Evolutionary conservation across 2,329 filamentous ascomycete species (phyloP).

Genomic region (Epichloe baconii): DNA sequence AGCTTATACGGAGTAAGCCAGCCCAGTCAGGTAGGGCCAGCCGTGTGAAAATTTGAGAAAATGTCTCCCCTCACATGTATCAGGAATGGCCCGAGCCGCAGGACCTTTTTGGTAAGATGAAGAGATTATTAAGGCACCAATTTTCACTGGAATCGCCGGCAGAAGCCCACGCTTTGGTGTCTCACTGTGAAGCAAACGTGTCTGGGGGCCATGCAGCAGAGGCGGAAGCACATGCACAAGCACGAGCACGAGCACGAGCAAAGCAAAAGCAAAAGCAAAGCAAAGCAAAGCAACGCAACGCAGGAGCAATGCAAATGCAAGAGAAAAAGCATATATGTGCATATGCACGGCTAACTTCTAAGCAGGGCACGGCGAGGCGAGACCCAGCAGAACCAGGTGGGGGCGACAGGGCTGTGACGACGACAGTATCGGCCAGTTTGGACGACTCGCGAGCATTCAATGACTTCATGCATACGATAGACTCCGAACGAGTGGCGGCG

Average conservation of each 20-base stretch:
- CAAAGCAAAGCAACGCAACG: not conserved
- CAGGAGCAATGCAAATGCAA: conserved; percentile 2
- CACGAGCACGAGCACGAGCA: not conserved
- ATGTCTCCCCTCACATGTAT: not conserved
- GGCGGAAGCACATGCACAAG: not conserved
- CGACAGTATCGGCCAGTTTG: not conserved
- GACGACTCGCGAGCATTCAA: not conserved
- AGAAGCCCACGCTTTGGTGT: too few species aligned
- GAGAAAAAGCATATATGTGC: conserved; percentile 1
- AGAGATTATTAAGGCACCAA: too few species aligned
- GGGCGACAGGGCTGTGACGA: not conserved
- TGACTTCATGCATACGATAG: too few species aligned
- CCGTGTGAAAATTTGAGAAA: not conserved
- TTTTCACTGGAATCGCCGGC: too few species aligned
- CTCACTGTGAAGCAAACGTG: not conserved
- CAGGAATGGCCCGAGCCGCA: not conserved
- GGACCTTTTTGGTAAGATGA: not conserved
- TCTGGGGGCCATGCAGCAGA: not conserved
- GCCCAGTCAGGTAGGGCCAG: not conserved
- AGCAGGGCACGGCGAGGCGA: conserved; percentile 5
- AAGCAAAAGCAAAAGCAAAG: not conserved
- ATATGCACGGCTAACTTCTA: conserved; percentile 2
- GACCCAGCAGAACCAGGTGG: conserved; percentile 2
- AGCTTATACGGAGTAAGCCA: too few species aligned
- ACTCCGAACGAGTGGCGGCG: too few species aligned